A percentile compares a stretch with the other conserved stretches of the same genome.
These are phyloP conservation scores for Arbutus unedo DNA, from an alignment of 148 eudicot species.

Conservation along the genomic window DNA sequence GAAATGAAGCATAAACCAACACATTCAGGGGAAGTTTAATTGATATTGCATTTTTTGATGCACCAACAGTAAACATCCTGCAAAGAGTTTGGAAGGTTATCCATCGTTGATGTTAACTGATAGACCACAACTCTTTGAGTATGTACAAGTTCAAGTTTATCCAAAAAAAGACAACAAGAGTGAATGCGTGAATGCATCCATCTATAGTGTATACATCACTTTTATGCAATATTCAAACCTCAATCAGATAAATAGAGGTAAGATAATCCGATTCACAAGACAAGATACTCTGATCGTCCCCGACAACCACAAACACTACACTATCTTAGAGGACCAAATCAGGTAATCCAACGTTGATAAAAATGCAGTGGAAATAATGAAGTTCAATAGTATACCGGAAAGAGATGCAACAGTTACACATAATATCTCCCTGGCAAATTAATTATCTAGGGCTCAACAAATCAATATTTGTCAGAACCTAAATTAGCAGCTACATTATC, in stretches of 20 bases:
- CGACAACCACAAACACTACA: background rate
- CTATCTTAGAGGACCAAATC: background rate
- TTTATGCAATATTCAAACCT: background rate
- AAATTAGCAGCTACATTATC: constrained; percentile 7
- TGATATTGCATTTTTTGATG: background rate
- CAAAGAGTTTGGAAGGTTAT: background rate
- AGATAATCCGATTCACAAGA: background rate
- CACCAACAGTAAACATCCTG: background rate
- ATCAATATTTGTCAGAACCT: background rate
- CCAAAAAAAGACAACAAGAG: background rate
- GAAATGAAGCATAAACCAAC: background rate
- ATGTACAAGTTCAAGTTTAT: background rate
- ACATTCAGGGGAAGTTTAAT: background rate
- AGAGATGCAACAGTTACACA: constrained; percentile 1
- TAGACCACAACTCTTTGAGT: background rate
- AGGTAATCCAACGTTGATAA: background rate
- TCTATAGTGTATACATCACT: background rate
- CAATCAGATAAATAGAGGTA: background rate
- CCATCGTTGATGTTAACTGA: background rate
- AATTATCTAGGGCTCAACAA: background rate
- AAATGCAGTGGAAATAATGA: background rate
- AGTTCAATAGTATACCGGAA: background rate
- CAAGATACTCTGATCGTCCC: background rate
- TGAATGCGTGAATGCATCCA: background rate
- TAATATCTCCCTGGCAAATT: background rate